phyloP scores from a whole-genome alignment of 225 moss, liverwort and hornwort species.

The Pseudoscleropodium purum region DNA sequence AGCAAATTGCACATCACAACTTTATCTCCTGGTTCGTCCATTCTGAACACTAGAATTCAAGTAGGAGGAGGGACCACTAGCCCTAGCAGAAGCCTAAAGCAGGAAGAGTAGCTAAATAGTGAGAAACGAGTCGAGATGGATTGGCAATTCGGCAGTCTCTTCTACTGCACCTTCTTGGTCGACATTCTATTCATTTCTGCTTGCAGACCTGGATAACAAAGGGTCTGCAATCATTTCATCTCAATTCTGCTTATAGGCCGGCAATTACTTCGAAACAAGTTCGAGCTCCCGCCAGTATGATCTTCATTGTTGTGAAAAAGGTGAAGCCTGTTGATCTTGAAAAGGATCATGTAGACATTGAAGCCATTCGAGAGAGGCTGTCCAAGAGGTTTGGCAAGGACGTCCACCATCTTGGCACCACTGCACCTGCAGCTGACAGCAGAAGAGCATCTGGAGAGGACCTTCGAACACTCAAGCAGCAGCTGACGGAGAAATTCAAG shows the following conservation, averaged over 20 bases:
- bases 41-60: neutral
- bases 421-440: neutral
- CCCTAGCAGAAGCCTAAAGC: neutral
- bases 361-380: constrained; percentile 24
- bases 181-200: neutral
- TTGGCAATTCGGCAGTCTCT: neutral
- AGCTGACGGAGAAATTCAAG: constrained; percentile 22
- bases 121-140: neutral
- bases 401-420: neutral
- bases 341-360: constrained; percentile 26
- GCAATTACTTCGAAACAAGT: neutral
- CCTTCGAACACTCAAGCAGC: constrained; percentile 20
- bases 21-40: neutral
- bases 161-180: neutral
- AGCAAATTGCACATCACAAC: neutral
- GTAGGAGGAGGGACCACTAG: neutral
- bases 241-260: neutral
- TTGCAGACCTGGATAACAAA: neutral
- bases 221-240: neutral
- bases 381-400: constrained; percentile 39
- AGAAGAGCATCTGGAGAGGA: neutral
- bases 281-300: constrained; percentile 1
- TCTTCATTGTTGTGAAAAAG: neutral
- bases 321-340: neutral
- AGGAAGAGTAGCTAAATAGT: neutral